Percentiles rank a stretch among this genome's conserved stretches.
Conservation (phyloP, 192 early-diverging fungal species). For the Kickxella alabastrina region DNA sequence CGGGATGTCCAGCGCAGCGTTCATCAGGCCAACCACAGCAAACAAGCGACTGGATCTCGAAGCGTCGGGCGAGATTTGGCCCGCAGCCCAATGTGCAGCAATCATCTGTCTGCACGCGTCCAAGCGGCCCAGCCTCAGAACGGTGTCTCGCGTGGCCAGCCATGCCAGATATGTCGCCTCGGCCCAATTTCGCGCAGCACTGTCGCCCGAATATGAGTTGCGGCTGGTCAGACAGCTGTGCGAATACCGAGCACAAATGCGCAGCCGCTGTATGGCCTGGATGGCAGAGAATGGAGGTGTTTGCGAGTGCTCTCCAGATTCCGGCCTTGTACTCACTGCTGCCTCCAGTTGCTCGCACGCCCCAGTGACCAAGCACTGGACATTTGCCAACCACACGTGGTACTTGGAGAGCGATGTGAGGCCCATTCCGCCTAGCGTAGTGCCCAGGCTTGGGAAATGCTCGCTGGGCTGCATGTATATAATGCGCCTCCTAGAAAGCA, state of each 20-base stretch:
- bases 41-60: neutral
- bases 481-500: conserved; percentile 6
- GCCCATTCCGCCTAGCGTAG: neutral
- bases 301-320: neutral
- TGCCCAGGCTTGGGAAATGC: neutral
- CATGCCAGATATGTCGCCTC: neutral
- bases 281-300: neutral
- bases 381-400: neutral
- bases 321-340: neutral
- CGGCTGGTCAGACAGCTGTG: neutral
- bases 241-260: neutral
- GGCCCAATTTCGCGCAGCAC: neutral
- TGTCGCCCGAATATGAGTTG: neutral
- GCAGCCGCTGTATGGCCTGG: neutral
- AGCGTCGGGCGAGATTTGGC: conserved; percentile 18
- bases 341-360: neutral
- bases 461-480: conserved; percentile 31
- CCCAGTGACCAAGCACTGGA: neutral
- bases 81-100: no score
- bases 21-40: conserved; percentile 12
- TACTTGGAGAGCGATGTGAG: neutral
- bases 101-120: conserved; percentile 8
- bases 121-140: conserved; percentile 9
- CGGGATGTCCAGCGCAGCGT: conserved; percentile 23
- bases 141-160: conserved; percentile 13